Evolutionary conservation across 2,329 filamentous ascomycete genomes (phyloP), one percentile per base, ranked within the genome.

Genomic region (Rhynchosporium secalis): DNA sequence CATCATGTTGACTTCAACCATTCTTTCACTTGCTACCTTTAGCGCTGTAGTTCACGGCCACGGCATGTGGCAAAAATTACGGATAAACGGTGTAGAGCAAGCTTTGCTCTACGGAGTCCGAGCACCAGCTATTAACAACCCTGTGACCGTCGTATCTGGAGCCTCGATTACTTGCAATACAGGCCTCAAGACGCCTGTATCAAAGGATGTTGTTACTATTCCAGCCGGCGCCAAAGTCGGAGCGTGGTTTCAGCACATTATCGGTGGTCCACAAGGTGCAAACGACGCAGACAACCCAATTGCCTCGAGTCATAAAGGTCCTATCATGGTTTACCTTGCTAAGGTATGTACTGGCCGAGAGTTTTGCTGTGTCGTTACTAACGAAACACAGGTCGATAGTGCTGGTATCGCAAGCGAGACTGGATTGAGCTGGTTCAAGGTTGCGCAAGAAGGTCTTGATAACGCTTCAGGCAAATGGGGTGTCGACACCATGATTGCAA

Each of bases 81-180:
- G 78, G 5, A 76, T 83, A 62, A 77, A 82, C 62, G 79, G 79
- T 46, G 74, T 73, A 26, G 80, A 83, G 65, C 76, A 81, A 66
- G 81, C 80, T 58, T 77, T 79, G 65, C 76, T 81, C 36, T 77
- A 76, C 64, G 81, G 80, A 13, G 77, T 83, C 59, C 78, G 81
- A 12, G 78, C 80, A 1, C 79, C 81, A 1, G 75, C 72, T 20
- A 78, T 75, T 70, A 81, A 84, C 75, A 77, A 79, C 70, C 82
- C 81, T 0, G 77, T 84, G 60, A 76, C 77, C 61, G 77, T 80
- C 51, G 79, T 82, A 52, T 78, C 77, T 63, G 77, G 78, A 61
- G 72, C 67, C 10, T 76, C 75, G 56, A 76, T 83, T 12, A 77
- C 80, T 48, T 83, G 80, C 72, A 81, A 81, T 70, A 76, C 75